Conservation (phyloP, 495 filamentous ascomycete species). For the Tuber magnatum region DNA sequence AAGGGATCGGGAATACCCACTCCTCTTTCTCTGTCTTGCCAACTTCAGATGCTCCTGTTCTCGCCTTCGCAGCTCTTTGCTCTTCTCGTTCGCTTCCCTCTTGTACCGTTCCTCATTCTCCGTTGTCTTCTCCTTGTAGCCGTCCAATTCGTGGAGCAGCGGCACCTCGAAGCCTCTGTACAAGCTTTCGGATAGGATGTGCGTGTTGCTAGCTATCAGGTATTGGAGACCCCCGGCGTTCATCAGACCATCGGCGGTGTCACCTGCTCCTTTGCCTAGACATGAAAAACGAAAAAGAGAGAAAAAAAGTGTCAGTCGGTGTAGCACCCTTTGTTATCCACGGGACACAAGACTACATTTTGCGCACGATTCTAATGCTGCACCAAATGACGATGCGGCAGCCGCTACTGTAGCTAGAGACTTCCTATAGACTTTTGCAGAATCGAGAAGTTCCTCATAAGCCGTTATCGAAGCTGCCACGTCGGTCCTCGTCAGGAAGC, state of each 20-base stretch:
- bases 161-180: constrained; percentile 60
- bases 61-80: constrained; percentile 52
- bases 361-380: constrained; percentile 57
- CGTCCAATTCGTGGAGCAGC: constrained; percentile 57
- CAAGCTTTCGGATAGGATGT: constrained; percentile 57
- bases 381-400: constrained; percentile 55
- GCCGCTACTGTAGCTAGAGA: constrained; percentile 53
- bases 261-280: constrained; percentile 48
- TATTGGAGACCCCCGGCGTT: constrained; percentile 57
- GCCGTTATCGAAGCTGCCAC: constrained; percentile 54
- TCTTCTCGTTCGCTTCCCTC: constrained; percentile 47
- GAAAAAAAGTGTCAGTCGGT: constrained; percentile 50
- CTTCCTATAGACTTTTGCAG: constrained; percentile 55
- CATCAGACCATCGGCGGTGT: constrained; percentile 53
- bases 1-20: constrained; percentile 37
- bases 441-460: constrained; percentile 54
- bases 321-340: background rate
- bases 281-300: constrained; percentile 42
- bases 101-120: constrained; percentile 56
- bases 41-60: constrained; percentile 57
- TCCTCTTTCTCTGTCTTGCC: constrained; percentile 49
- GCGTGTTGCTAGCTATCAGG: constrained; percentile 58
- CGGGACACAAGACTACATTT: constrained; percentile 49
- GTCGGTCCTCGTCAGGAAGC: constrained; percentile 55
- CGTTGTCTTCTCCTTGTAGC: constrained; percentile 52